A percentile compares a stretch with the other conserved stretches of the same genome.
phyloP scores from a whole-genome alignment of 148 eudicot species.

The Diospyros kaki region DNA sequence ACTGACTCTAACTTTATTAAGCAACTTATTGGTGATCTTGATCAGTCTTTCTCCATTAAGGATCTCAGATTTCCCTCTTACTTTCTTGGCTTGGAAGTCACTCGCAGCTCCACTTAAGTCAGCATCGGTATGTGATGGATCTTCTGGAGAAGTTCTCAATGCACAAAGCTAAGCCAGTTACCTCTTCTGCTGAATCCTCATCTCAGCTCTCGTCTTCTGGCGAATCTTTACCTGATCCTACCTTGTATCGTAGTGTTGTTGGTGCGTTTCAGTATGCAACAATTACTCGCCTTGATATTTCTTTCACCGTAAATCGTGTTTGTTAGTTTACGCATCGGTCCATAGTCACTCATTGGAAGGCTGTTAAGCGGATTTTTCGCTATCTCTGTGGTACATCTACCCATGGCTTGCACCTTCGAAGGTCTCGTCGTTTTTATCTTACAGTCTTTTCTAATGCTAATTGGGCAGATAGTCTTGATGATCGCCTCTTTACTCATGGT shows the following conservation, averaged over 20 bases:
- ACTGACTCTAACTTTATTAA: not conserved
- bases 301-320: not conserved
- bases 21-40: not conserved
- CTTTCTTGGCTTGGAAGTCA: conserved; percentile 8
- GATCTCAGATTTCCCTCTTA: not conserved
- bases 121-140: not conserved
- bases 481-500: not conserved
- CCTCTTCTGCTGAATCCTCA: not conserved
- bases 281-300: conserved; percentile 6
- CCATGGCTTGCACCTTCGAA: not conserved
- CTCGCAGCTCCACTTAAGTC: not conserved
- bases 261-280: conserved; percentile 10
- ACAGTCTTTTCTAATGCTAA: not conserved
- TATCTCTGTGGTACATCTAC: not conserved
- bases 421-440: not conserved
- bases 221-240: not conserved
- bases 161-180: not conserved
- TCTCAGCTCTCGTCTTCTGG: not conserved
- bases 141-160: not conserved
- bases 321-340: conserved; percentile 8
- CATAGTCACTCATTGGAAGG: not conserved
- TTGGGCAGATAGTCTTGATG: not conserved
- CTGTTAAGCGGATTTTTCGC: not conserved
- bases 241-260: not conserved
- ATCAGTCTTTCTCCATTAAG: not conserved